These are phyloP conservation scores for Herpotrichia juniperi DNA, from an alignment of 2,329 filamentous ascomycete genomes.

Conservation along the genomic window DNA sequence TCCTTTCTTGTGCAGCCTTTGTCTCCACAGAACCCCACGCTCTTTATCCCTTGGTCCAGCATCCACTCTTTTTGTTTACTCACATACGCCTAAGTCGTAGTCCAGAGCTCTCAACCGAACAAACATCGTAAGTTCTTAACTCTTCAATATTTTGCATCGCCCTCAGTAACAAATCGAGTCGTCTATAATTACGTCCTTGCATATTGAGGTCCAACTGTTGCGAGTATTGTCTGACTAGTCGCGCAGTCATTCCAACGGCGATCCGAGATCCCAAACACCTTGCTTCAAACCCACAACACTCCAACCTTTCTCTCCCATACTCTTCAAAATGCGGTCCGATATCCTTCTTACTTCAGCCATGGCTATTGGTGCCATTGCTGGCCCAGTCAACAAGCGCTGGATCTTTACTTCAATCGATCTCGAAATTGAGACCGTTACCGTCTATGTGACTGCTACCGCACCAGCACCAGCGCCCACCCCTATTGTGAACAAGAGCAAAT, in stretches of 20 bases:
- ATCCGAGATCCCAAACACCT: slow-evolving; percentile 15
- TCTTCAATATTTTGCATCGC: not conserved
- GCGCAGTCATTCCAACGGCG: slow-evolving; percentile 18
- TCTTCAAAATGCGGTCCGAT: slow-evolving; percentile 33
- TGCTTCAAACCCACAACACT: slow-evolving; percentile 1
- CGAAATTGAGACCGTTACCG: slow-evolving; percentile 26
- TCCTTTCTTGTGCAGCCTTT: slow-evolving; percentile 26
- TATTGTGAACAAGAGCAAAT: not conserved
- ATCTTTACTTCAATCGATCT: slow-evolving; percentile 28
- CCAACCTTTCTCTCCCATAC: slow-evolving; percentile 7
- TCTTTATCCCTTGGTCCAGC: slow-evolving; percentile 29
- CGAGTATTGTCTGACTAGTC: slow-evolving; percentile 14
- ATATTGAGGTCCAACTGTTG: not conserved
- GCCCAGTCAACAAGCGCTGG: slow-evolving; percentile 28
- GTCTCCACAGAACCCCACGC: slow-evolving; percentile 28
- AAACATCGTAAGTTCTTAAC: slow-evolving; percentile 17
- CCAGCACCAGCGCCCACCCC: not conserved
- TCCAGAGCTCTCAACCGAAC: slow-evolving; percentile 3
- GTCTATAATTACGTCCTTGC: slow-evolving; percentile 14
- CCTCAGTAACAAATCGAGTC: not conserved
- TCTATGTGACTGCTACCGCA: slow-evolving; percentile 20
- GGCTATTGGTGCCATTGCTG: slow-evolving; percentile 31
- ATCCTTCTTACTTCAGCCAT: slow-evolving; percentile 31
- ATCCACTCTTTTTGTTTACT: slow-evolving; percentile 24
- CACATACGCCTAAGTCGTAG: slow-evolving; percentile 22